Conservation (phyloP, 2,329 filamentous ascomycete genomes). For the Rasamsonia emersonii region DNA sequence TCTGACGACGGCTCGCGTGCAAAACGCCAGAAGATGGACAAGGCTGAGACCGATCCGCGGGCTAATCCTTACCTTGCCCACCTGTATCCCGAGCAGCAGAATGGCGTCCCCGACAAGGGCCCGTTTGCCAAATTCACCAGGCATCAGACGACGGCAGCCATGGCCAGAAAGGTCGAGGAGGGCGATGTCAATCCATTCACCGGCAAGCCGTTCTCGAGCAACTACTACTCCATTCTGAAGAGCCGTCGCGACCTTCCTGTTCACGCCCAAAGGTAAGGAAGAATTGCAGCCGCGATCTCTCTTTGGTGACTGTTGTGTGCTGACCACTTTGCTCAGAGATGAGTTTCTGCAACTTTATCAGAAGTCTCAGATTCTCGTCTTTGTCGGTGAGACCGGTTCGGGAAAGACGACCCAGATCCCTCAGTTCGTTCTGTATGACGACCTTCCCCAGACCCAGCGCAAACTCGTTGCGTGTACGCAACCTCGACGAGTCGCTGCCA, state of each 20-base stretch:
- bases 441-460: conserved; percentile 73
- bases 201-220: conserved; percentile 62
- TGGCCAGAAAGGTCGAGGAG: conserved; percentile 69
- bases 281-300: conserved; percentile 2
- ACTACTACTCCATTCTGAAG: conserved; percentile 86
- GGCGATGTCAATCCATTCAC: conserved; percentile 80
- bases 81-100: conserved; percentile 56
- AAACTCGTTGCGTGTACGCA: conserved; percentile 97
- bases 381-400: conserved; percentile 97
- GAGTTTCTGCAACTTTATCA: conserved; percentile 94
- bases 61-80: conserved; percentile 89
- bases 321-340: conserved; percentile 45
- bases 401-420: conserved; percentile 99
- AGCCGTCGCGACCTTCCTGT: conserved; percentile 79
- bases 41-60: conserved; percentile 42
- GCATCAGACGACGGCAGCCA: conserved; percentile 68
- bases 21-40: conserved; percentile 48
- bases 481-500: conserved; percentile 92
- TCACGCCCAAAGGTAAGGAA: conserved; percentile 68
- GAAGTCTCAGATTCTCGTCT: conserved; percentile 88
- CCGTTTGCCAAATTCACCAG: conserved; percentile 61
- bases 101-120: conserved; percentile 28
- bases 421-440: conserved; percentile 95
- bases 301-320: conserved; percentile 3
- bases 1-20: conserved; percentile 40